These are phyloP conservation scores for Raffaelea ambrosiae DNA, from an alignment of 2,329 filamentous ascomycete species.

Conservation along the genomic window DNA sequence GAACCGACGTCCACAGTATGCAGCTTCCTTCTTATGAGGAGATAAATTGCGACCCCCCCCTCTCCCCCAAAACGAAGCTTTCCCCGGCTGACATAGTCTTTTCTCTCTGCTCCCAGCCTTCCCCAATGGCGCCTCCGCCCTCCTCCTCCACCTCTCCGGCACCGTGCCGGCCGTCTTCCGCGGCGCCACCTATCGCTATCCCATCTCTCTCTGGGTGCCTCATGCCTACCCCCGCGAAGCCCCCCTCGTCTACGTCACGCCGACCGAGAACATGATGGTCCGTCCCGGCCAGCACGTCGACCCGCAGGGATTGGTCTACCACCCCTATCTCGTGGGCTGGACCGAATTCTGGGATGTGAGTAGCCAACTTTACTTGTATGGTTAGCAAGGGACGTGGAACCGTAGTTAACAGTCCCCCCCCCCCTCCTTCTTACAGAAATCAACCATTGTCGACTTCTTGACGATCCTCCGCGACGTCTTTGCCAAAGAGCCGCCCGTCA, in stretches of 20 bases:
- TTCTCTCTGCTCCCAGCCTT: constrained; percentile 51
- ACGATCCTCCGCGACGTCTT: constrained; percentile 79
- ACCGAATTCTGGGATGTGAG: constrained; percentile 80
- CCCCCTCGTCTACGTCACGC: constrained; percentile 81
- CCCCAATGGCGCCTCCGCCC: constrained; percentile 75
- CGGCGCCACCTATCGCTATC: constrained; percentile 82
- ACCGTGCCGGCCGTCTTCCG: constrained; percentile 89
- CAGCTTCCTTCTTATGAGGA: constrained; percentile 3
- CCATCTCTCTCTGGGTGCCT: constrained; percentile 86
- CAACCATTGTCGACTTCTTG: constrained; percentile 73
- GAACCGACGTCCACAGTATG: constrained; percentile 93
- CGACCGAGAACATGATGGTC: constrained; percentile 80
- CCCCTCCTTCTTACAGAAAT: too few relatives aligned
- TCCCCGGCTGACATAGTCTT: too few relatives aligned
- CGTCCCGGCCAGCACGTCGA: constrained; percentile 92
- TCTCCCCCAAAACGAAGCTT: too few relatives aligned
- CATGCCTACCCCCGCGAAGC: constrained; percentile 81
- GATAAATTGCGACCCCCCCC: too few relatives aligned
- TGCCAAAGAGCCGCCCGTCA: constrained; percentile 86
- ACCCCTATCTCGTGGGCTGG: constrained; percentile 92
- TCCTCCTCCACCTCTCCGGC: constrained; percentile 78
- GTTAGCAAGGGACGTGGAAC: too few relatives aligned
- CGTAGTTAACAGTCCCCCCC: too few relatives aligned
- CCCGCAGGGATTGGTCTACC: constrained; percentile 86
- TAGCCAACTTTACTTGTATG: constrained; percentile 18